Evolutionary conservation across 257 asterid species (phyloP), one percentile per base, ranked within the genome.

Genomic region (Solanum chiquidenum): DNA sequence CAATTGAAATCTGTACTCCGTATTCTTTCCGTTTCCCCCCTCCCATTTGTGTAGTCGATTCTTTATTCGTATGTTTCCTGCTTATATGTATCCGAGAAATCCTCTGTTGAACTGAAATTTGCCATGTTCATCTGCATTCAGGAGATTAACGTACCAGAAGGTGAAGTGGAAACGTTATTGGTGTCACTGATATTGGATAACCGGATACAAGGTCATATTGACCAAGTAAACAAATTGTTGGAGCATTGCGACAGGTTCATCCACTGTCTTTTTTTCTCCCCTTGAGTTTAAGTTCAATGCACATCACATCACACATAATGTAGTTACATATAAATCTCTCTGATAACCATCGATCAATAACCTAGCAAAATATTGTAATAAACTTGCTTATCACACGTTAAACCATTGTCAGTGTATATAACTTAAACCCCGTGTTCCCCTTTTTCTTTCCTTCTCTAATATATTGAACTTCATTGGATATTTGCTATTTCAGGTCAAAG

Each of bases 61-160:
- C 5, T 29, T 76, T 76, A 23, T 29, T 38, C 0, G 12, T 5
- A 52, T 83, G 73, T 83, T 38, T 38, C 83, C 12, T 76, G 1
- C 83, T 76, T 6, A 6, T 76, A 76, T 38, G 83, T 38, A 37
- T 75, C 33, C 4, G 55, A 37, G 83, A 75, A 75, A 23, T 37
- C 21, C 20, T 75, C 83, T 23, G 10, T 37, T 76, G 83, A 23
- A 76, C 34, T 38, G 58, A 76, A 76, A 38, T 12, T 76, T 76
- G 23, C 9, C 34, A 38, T 73, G 37, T 80, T 42, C 35, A 33
- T 72, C 86, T 82, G 40, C 73, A 18, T 68, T 44, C 93, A 97
- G 99, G 99, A 95, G 93, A 98, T 97, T 73, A 95, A 97, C 89
- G 98, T 97, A 80, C 99, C 99, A 37, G 99, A 95, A 91, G 92